Base-by-base conservation (phyloP, 257 asterid species). In the Scutellaria galericulata region DNA sequence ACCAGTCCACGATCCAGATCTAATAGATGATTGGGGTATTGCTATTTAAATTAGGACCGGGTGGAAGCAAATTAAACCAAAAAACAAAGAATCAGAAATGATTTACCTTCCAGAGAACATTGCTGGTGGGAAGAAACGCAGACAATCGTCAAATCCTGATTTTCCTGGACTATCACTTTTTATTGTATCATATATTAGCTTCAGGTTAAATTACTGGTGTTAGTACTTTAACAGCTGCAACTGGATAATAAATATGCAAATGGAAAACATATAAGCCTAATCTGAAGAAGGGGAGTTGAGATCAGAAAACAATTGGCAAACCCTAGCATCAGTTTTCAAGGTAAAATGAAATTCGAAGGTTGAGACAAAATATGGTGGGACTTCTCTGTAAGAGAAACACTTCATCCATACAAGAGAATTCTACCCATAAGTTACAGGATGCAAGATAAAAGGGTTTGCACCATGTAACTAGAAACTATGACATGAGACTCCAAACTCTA, bases 1-100 rank as follows among this genome's bases (percentile, higher is more conserved):
- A 69, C 99, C 99, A 22, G 92, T 89, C 99, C 99, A 94, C 8
- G 97, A 71, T 76, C 99, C 97, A 71, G 97, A 91, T 79, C 99
- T 94, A 84, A 58, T 69, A 70, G 74, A 71, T 61, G 31, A 80
- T 59, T 54, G 64, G 63, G 48, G 65, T 46, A 51, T 53, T 46
- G 22, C 58, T 53, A 53, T 15, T 47, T 47, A 45, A 59, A 69
- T 44, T 55, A 48, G 7, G 58, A 63, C 7, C 56, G 63, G 31
- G 44, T 66, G 54, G 75, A 67, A 56, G 39, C 47, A 45, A 73
- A 54, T 62, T 66, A 42, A 58, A 47, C 31, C 15, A 27, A 54
- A 62, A 67, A 50, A 62, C 10, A 71, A 2, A 41, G 27, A 44
- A 71, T 58, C 59, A 52, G 70, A 52, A 10, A 64, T 15, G 31